Evolutionary conservation across 148 eudicot genomes (phyloP), one percentile per base, ranked within the genome.

Genomic region (Rhododendron simsii): DNA sequence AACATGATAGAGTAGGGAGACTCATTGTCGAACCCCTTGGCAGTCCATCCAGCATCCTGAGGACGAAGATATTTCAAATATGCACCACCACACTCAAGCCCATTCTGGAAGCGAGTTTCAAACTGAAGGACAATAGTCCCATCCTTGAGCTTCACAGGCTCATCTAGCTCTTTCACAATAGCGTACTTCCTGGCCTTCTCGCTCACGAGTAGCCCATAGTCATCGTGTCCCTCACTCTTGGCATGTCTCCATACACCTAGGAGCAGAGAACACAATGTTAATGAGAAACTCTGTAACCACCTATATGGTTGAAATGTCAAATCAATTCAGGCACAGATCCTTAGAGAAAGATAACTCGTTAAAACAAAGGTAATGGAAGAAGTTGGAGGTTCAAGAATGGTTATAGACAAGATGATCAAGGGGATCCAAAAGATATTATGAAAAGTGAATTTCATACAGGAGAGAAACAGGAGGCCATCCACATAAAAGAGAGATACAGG

Each of bases 191-290:
- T 91, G 50, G 98, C 99, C 90, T 90, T 90, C 89, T 97, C 98
- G n/a, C 98, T 93, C 67, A 95, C 99, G 39, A 97, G 94, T 89
- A 97, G 98, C 82, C 99, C 99, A 83, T 91, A 91, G 86, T 97
- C 99, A 50, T 97, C 96, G 89, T 97, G 98, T 47, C 99, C 99
- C 86, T 95, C 96, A 48, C 98, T 96, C 90, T 95, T 92, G 13
- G 84, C 88, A 85, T 92, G 99, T 90, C 94, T 95, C 99, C 99
- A 96, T 4, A 93, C 89, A 88, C 99, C 99, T 96, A 88, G 61
- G 75, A 84, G 13, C 16, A 63, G 53, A 81, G 20, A 86, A 69
- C 18, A 67, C 51, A 15, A 41, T 74, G 85, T 65, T 2, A 28
- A 76, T 71, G 15, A 65, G 11, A 11, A 45, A 67, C 53, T 65